Percentiles rank a stretch among this genome's conserved stretches.
These are phyloP conservation scores for Zygosaccharomyces pseudobailii DNA, from an alignment of 1,139 yeast genomes.

Conservation along the genomic window DNA sequence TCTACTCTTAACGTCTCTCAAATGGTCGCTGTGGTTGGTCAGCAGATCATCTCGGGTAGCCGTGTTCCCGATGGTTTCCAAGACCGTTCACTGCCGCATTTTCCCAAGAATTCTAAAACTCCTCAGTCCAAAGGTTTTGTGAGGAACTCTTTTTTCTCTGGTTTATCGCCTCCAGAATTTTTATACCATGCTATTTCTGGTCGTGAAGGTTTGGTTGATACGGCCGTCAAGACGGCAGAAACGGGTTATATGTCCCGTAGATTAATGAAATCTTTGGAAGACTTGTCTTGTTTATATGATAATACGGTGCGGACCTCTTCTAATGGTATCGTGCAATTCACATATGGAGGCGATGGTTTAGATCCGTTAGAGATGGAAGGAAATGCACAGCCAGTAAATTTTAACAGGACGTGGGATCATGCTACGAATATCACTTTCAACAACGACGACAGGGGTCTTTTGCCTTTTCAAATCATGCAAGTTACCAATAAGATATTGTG, in stretches of 20 bases:
- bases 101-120: constrained; percentile 90
- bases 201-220: constrained; percentile 98
- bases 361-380: constrained; percentile 99
- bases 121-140: constrained; percentile 99
- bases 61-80: constrained; percentile 99
- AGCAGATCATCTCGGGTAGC: constrained; percentile 95
- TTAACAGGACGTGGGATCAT: constrained; percentile 92
- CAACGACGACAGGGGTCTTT: constrained; percentile 50
- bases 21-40: constrained; percentile 99
- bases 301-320: constrained; percentile 92
- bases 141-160: constrained; percentile 89
- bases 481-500: constrained; percentile 51
- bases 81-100: constrained; percentile 96
- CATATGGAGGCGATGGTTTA: constrained; percentile 97
- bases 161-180: constrained; percentile 94
- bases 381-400: constrained; percentile 93
- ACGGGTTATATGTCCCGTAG: constrained; percentile 99
- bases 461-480: constrained; percentile 65
- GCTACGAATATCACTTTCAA: constrained; percentile 68
- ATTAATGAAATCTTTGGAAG: constrained; percentile 96
- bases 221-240: constrained; percentile 98
- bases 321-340: constrained; percentile 94
- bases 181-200: constrained; percentile 98
- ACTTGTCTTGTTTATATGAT: constrained; percentile 89
- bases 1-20: constrained; percentile 96